Percentiles rank a stretch among this genome's conserved stretches.
phyloP scores from a whole-genome alignment of 1,284 basidiomycete species.

The Tilletia walkeri region DNA sequence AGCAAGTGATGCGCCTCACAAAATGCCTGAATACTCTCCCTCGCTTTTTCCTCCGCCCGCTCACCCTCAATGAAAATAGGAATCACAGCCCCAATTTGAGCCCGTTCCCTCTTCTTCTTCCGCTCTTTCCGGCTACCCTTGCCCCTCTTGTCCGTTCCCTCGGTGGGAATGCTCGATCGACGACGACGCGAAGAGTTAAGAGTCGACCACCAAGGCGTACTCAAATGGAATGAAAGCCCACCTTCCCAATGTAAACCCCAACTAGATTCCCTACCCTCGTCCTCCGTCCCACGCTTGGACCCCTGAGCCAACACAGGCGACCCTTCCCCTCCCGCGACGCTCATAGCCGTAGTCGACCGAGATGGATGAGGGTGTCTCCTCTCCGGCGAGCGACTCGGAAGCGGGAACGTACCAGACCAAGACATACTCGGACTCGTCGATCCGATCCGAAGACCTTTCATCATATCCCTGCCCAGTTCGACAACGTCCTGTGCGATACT shows the following conservation, averaged over 20 bases:
- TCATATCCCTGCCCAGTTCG: slow-evolving; percentile 1
- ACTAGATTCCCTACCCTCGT: too few relatives aligned
- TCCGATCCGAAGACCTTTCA: slow-evolving; percentile 6
- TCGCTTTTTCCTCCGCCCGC: neutral
- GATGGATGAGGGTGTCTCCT: neutral
- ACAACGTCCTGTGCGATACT: slow-evolving; percentile 1
- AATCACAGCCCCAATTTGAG: slow-evolving; percentile 6
- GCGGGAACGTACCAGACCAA: neutral
- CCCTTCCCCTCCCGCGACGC: neutral
- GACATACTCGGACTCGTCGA: neutral
- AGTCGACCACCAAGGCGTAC: slow-evolving; percentile 13
- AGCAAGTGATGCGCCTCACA: slow-evolving; percentile 1
- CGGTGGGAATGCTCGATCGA: neutral
- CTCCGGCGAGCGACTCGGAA: neutral
- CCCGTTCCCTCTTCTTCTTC: neutral
- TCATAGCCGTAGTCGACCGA: neutral
- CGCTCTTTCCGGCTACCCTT: neutral
- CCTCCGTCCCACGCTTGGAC: too few relatives aligned
- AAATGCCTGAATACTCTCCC: slow-evolving; percentile 3
- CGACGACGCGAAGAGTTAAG: neutral
- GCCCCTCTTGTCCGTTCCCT: neutral
- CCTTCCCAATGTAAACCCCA: neutral
- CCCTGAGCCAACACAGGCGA: neutral
- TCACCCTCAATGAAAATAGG: neutral
- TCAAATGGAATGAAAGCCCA: neutral